These are phyloP conservation scores for Hypomyces rosellus DNA, from an alignment of 2,329 filamentous ascomycete genomes.

Conservation along the genomic window DNA sequence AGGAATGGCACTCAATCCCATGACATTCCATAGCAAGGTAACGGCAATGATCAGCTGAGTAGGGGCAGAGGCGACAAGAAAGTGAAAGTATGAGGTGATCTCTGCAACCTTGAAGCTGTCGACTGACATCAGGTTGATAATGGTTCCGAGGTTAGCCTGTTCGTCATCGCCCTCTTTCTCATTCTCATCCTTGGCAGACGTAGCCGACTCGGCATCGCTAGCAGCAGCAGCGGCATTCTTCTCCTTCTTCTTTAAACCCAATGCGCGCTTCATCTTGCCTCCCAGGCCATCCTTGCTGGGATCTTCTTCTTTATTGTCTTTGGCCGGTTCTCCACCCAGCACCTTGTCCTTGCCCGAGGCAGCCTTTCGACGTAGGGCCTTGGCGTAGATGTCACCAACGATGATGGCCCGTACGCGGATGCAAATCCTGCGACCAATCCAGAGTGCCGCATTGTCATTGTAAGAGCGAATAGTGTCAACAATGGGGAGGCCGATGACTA, in stretches of 20 bases:
- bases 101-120: slow-evolving; percentile 99
- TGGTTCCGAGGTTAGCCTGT: slow-evolving; percentile 91
- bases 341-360: slow-evolving; percentile 69
- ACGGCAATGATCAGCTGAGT: slow-evolving; percentile 81
- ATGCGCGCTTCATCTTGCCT: slow-evolving; percentile 46
- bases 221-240: slow-evolving; percentile 29
- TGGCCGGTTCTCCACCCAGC: slow-evolving; percentile 50
- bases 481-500: slow-evolving; percentile 82
- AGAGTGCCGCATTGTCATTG: slow-evolving; percentile 78
- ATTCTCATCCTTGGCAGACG: slow-evolving; percentile 30
- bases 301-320: slow-evolving; percentile 25
- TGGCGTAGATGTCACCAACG: slow-evolving; percentile 95
- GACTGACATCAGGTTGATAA: slow-evolving; percentile 99
- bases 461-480: slow-evolving; percentile 77
- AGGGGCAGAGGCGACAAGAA: slow-evolving; percentile 85
- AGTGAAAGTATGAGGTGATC: slow-evolving; percentile 90
- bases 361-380: slow-evolving; percentile 86
- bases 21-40: slow-evolving; percentile 76
- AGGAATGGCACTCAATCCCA: slow-evolving; percentile 89
- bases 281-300: slow-evolving; percentile 33
- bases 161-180: slow-evolving; percentile 45
- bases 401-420: slow-evolving; percentile 91
- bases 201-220: slow-evolving; percentile 28
- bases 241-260: slow-evolving; percentile 57
- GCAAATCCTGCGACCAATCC: slow-evolving; percentile 90